A percentile compares a stretch with the other conserved stretches of the same genome.
Conservation (phyloP, 768 basidiomycete genomes). For the Lentinus tigrinus region DNA sequence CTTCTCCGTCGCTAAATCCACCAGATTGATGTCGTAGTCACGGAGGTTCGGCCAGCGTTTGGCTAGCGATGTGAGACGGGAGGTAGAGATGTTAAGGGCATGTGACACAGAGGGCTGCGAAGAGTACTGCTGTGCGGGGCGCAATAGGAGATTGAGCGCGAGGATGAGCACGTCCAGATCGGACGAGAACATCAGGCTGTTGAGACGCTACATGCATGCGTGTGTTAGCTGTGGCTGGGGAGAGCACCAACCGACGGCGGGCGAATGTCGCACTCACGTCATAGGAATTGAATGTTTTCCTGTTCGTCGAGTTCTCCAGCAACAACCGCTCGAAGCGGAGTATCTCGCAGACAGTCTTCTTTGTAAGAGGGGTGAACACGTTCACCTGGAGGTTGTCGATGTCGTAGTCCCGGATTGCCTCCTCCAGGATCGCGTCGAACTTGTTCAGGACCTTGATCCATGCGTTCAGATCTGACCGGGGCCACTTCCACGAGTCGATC, state of each 20-base stretch:
- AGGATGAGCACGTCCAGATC: slow-evolving; percentile 88
- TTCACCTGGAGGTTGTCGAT: slow-evolving; percentile 82
- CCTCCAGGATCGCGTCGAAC: slow-evolving; percentile 87
- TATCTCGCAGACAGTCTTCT: slow-evolving; percentile 76
- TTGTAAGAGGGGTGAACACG: slow-evolving; percentile 72
- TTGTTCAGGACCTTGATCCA: slow-evolving; percentile 97
- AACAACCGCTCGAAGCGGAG: slow-evolving; percentile 86
- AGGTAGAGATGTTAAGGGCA: slow-evolving; percentile 76
- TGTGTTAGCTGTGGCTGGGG: neutral
- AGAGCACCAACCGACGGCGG: slow-evolving; percentile 1
- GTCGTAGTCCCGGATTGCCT: slow-evolving; percentile 79
- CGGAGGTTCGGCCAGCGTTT: slow-evolving; percentile 83
- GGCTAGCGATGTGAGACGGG: slow-evolving; percentile 78
- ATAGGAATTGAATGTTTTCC: slow-evolving; percentile 95
- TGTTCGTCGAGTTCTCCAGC: slow-evolving; percentile 95
- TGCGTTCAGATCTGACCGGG: slow-evolving; percentile 92
- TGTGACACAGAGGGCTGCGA: slow-evolving; percentile 82
- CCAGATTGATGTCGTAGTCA: slow-evolving; percentile 75
- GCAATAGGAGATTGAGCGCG: slow-evolving; percentile 80
- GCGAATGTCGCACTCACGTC: slow-evolving; percentile 62
- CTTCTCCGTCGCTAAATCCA: slow-evolving; percentile 65
- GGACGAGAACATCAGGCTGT: slow-evolving; percentile 81
- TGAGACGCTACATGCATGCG: slow-evolving; percentile 64
- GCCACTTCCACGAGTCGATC: slow-evolving; percentile 89
- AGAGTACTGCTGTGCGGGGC: slow-evolving; percentile 94